These are phyloP conservation scores for Sodiomyces alkalinus DNA, from an alignment of 2,329 filamentous ascomycete species.

Conservation along the genomic window DNA sequence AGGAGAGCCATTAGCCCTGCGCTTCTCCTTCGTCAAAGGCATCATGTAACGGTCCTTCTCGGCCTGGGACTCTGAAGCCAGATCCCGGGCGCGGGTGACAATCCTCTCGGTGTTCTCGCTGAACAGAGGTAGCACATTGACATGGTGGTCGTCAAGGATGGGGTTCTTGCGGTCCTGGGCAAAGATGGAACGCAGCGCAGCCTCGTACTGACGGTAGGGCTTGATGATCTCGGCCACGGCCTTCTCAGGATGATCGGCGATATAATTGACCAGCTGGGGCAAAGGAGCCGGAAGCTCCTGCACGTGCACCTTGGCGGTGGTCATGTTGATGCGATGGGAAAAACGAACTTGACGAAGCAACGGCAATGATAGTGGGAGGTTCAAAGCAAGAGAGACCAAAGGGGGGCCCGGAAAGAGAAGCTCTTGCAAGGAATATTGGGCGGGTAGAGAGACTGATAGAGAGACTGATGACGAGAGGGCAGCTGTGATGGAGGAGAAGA, in stretches of 20 bases:
- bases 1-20: slow-evolving; percentile 45
- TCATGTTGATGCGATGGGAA: slow-evolving; percentile 3
- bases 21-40: slow-evolving; percentile 44
- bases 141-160: slow-evolving; percentile 35
- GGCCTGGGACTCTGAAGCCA: slow-evolving; percentile 39
- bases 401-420: neutral
- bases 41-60: slow-evolving; percentile 56
- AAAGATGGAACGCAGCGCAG: slow-evolving; percentile 49
- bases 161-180: slow-evolving; percentile 51
- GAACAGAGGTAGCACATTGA: slow-evolving; percentile 56
- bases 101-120: slow-evolving; percentile 37
- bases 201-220: slow-evolving; percentile 55
- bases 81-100: slow-evolving; percentile 45
- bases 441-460: no score
- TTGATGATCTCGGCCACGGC: slow-evolving; percentile 42
- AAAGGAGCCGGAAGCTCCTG: slow-evolving; percentile 31
- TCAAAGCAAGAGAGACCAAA: neutral
- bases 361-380: neutral
- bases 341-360: no score
- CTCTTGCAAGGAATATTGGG: neutral
- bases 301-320: slow-evolving; percentile 22
- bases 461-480: no score
- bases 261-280: slow-evolving; percentile 31
- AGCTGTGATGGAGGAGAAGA: no score
- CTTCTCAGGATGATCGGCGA: slow-evolving; percentile 36